Evolutionary conservation across 768 basidiomycete genomes (phyloP).

Genomic region (Tulasnella sp.): DNA sequence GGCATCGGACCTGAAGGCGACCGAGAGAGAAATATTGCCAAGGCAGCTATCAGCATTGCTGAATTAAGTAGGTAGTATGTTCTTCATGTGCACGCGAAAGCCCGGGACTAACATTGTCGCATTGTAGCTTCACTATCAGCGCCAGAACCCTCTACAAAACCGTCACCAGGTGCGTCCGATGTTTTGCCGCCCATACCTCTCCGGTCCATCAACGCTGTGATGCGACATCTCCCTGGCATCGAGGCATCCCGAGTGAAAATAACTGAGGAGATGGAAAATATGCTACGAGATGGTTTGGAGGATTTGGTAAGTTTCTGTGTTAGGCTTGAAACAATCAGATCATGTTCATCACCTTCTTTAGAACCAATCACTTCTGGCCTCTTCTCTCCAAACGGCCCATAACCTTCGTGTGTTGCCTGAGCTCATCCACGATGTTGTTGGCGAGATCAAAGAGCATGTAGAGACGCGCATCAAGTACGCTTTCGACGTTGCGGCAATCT

Average conservation of each 20-base stretch:
- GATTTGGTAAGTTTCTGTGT: constrained; percentile 46
- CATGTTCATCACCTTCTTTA: constrained; percentile 31
- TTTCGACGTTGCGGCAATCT: constrained; percentile 80
- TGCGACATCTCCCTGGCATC: constrained; percentile 57
- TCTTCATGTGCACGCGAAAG: background rate
- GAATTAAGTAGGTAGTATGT: constrained; percentile 61
- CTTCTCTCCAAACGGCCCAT: constrained; percentile 90
- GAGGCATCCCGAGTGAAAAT: constrained; percentile 59
- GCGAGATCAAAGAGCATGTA: constrained; percentile 71
- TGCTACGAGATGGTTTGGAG: constrained; percentile 71
- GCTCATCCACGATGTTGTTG: constrained; percentile 66
- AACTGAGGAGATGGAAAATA: constrained; percentile 78
- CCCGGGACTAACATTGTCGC: background rate
- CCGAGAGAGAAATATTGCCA: constrained; percentile 77
- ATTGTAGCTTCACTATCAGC: constrained; percentile 1
- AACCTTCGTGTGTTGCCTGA: constrained; percentile 79
- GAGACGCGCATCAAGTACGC: constrained; percentile 68
- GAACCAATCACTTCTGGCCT: constrained; percentile 86
- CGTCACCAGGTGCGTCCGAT: constrained; percentile 1
- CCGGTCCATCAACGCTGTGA: constrained; percentile 60
- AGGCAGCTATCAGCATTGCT: constrained; percentile 88
- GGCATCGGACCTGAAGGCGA: constrained; percentile 43
- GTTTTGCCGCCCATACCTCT: constrained; percentile 39
- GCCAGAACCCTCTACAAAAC: background rate
- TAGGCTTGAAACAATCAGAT: background rate